Evolutionary conservation across 129 eudicot genomes (phyloP), one percentile per base, ranked within the genome.

Genomic region (Flaveria brownii): DNA sequence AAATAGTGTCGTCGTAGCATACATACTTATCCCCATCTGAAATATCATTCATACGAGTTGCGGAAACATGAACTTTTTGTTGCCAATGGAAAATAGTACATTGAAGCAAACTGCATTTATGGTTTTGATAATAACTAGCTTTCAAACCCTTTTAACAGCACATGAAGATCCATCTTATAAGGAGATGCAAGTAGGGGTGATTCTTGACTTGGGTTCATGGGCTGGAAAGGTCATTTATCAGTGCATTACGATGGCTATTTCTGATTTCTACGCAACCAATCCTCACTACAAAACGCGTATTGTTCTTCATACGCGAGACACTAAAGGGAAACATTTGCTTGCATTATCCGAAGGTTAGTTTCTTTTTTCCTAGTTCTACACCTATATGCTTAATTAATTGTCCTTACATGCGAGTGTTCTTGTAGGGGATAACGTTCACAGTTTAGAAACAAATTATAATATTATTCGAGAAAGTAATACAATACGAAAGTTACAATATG

Each of bases 131-230:
- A 56, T 54, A 45, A 46, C 68, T 73, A 52, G 69, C 74, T 57
- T 42, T 66, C 74, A 15, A 56, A 65, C 15, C 13, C 17, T 17
- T 42, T 6, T 39, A 51, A 15, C 28, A 39, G 69, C 78, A 65
- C 74, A 33, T 9, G 33, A 66, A 16, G 33, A 39, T 65, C 7
- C 33, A 65, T 14, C 74, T 25, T 8, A 67, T 15, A 72, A 65
- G 47, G 79, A 75, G 69, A 75, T 55, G 15, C 73, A 76, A 0
- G 81, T 76, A 6, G 89, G 86, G 14, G 57, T 78, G 64, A 78
- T 85, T 71, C 68, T 85, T 76, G 86, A 82, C 56, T 75, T 57
- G 77, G 43, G 70, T 26, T 85, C 88, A 59, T 1, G 20, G 68
- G 72, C 47, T 2, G 88, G 83, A 28, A 70, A 81, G 20, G 49